A percentile compares a stretch with the other conserved stretches of the same genome.
Evolutionary conservation across 192 early-diverging fungal genomes (phyloP).

Genomic region (Lobosporangium transversale): DNA sequence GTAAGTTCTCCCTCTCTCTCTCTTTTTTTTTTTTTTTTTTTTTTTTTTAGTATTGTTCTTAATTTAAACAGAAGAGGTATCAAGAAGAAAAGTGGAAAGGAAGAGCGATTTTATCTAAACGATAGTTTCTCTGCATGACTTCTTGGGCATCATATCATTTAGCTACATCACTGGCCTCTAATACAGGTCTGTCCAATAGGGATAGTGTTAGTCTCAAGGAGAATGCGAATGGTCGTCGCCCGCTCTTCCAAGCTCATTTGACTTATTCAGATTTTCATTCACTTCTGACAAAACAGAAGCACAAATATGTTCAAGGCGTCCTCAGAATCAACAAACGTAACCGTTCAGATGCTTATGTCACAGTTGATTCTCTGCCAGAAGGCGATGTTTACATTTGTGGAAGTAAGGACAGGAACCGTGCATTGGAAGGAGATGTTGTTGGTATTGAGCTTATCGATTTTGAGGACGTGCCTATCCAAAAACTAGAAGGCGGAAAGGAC

Average conservation of each 20-base stretch:
- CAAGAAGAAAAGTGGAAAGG: no score
- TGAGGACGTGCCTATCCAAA: slow-evolving; percentile 69
- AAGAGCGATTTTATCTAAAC: no score
- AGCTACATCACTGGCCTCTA: slow-evolving; percentile 52
- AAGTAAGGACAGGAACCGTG: slow-evolving; percentile 78
- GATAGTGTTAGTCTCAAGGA: slow-evolving; percentile 62
- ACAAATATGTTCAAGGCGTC: slow-evolving; percentile 75
- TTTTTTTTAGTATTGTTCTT: no score
- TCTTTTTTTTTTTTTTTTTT: no score
- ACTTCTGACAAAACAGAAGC: slow-evolving; percentile 55
- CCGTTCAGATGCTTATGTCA: slow-evolving; percentile 90
- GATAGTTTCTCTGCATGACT: no score
- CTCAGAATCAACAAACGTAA: slow-evolving; percentile 89
- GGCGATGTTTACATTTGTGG: slow-evolving; percentile 85
- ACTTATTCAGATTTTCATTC: slow-evolving; percentile 65
- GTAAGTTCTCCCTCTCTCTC: slow-evolving; percentile 10
- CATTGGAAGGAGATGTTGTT: slow-evolving; percentile 87
- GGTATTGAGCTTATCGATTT: slow-evolving; percentile 77
- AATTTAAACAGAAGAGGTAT: no score
- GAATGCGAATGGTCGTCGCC: slow-evolving; percentile 65
- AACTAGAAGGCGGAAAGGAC: slow-evolving; percentile 68
- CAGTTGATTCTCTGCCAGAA: slow-evolving; percentile 72
- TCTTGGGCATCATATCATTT: no score
- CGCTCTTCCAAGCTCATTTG: slow-evolving; percentile 67
- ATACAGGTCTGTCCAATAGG: slow-evolving; percentile 51